Base-by-base conservation (phyloP, 2,329 filamentous ascomycete species). In the Neofusicoccum ribis region DNA sequence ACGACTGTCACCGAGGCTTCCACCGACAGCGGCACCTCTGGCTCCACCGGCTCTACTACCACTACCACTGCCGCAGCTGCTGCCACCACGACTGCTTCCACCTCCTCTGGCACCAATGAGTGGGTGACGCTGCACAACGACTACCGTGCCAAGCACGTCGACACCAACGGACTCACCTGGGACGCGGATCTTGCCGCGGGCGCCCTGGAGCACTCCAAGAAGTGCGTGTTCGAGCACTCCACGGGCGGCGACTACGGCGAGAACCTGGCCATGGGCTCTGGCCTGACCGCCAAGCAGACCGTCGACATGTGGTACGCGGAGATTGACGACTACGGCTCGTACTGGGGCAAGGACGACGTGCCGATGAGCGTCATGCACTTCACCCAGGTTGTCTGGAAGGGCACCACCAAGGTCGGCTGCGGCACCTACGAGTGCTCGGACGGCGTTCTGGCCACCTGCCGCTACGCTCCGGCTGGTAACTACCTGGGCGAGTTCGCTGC, bases 281-380 rank as follows among this genome's bases (percentile, higher is more conserved):
- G 88, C 52, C 83, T 91, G 68, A 86, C 87, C 63, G 82, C 85
- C 68, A 88, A 90, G 70, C 88, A 94, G 74, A 91, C 88, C 72
- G 86, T 94, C 75, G 83, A 89, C 80, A 97, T 96, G 92, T 97
- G 97, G 86, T 92, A 95, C 77, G 86, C 86, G 72, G 93, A 97
- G 79, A 82, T 90, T 72, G 74, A 76, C 68, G 88, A 84, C 78
- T 83, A 83, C 67, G 72, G 74, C 36, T 77, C 80, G 60, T 83
- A 79, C 75, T 95, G 90, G 73, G 89, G 88, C 69, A 65, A 82
- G 70, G 74, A 78, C 66, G 83, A 81, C 75, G 59, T 73, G 52
- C 65, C 41, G 3, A 47, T 46, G 56, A 23, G 31, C 43, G 56
- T 73, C 41, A 75, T 75, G 20, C 76, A 78, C 60, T 68, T 77